These are phyloP conservation scores for Penicillium argentinense DNA, from an alignment of 495 filamentous ascomycete genomes.

Conservation along the genomic window DNA sequence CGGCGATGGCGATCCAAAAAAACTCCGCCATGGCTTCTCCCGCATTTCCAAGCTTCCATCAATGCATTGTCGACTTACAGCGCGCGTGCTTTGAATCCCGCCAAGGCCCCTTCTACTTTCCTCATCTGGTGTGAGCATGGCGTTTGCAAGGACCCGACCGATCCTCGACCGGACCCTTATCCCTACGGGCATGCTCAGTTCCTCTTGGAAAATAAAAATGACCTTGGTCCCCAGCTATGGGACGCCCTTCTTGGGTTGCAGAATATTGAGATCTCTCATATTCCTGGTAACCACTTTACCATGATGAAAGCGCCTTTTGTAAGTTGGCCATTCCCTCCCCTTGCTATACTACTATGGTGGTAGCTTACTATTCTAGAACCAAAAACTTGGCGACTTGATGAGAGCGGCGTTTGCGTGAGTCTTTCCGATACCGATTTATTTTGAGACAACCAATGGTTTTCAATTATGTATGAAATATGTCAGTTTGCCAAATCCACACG, in stretches of 20 bases:
- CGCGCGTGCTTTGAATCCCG: background rate
- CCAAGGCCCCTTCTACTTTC: background rate
- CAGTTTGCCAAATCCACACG: no score
- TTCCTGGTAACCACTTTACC: background rate
- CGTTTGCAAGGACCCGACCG: background rate
- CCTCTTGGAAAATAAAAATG: background rate
- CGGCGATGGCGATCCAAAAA: background rate
- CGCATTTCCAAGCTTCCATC: background rate
- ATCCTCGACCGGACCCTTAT: background rate
- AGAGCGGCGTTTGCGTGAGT: background rate
- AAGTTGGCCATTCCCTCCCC: background rate
- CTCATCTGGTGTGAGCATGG: constrained; percentile 3
- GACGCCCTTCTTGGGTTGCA: background rate
- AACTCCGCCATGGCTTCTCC: background rate
- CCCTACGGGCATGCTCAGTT: background rate
- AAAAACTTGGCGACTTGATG: background rate
- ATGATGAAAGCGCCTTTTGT: constrained; percentile 4
- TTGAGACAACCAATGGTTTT: no score
- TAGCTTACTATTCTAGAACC: background rate
- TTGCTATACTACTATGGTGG: background rate
- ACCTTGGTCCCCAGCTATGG: background rate
- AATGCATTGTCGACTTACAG: background rate
- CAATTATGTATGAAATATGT: no score
- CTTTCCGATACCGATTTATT: no score
- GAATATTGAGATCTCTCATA: background rate